These are phyloP conservation scores for Podospora anserina DNA, from an alignment of 495 filamentous ascomycete species.

Conservation along the genomic window DNA sequence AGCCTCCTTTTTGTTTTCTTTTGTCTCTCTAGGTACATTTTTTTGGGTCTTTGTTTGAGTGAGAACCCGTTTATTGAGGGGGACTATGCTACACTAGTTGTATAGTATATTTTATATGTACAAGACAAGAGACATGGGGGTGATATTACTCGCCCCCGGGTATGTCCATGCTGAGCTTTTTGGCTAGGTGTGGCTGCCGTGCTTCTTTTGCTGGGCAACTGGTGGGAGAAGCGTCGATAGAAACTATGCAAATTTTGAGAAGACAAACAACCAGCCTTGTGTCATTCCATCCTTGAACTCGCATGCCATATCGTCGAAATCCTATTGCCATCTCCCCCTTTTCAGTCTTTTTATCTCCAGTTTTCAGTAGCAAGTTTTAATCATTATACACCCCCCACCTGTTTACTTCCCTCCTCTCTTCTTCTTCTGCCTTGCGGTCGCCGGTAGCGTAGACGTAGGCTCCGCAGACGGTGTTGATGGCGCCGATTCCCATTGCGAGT, in stretches of 20 bases:
- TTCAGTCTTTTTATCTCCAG: too few relatives aligned
- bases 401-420: conserved; percentile 43
- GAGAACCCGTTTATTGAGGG: neutral
- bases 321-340: too few relatives aligned
- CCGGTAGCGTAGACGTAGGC: conserved; percentile 68
- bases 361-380: neutral
- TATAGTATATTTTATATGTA: conserved; percentile 4
- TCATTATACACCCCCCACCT: conserved; percentile 38
- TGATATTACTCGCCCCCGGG: neutral
- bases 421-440: conserved; percentile 50
- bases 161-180: neutral
- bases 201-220: neutral
- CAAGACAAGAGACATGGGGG: neutral
- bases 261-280: neutral
- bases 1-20: neutral
- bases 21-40: neutral
- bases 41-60: conserved; percentile 12
- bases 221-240: neutral
- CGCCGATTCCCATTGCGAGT: conserved; percentile 66
- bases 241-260: neutral
- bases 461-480: conserved; percentile 66
- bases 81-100: neutral
- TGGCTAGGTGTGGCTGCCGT: neutral
- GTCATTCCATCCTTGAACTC: too few relatives aligned
- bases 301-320: neutral